phyloP scores from a whole-genome alignment of 2,329 filamentous ascomycete species.

The Myriosclerotinia duriaeana region DNA sequence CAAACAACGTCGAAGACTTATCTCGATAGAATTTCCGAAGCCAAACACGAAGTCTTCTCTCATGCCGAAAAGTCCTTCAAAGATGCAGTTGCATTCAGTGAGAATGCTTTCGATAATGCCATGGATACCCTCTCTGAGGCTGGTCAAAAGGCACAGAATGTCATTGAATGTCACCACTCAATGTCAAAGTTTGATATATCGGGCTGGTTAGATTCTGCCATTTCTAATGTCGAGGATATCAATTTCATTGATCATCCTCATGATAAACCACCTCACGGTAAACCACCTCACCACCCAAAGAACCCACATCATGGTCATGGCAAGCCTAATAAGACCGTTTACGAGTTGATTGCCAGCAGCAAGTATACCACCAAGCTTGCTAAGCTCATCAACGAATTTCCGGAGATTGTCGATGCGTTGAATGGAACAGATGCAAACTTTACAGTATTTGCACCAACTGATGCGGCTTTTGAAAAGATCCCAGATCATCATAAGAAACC shows the following conservation, averaged over 20 bases:
- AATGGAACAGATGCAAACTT: constrained; percentile 73
- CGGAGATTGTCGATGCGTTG: constrained; percentile 68
- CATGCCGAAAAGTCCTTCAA: constrained; percentile 36
- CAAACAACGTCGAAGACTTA: constrained; percentile 38
- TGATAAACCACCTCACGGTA: constrained; percentile 35
- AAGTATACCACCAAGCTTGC: constrained; percentile 77
- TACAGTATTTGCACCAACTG: constrained; percentile 78
- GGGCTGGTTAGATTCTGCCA: constrained; percentile 40
- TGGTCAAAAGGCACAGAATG: constrained; percentile 29
- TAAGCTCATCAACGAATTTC: constrained; percentile 70
- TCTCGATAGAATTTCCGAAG: constrained; percentile 41
- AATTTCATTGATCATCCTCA: constrained; percentile 33
- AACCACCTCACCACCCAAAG: constrained; percentile 34
- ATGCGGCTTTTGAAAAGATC: constrained; percentile 69
- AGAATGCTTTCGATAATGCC: constrained; percentile 40
- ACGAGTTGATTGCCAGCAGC: constrained; percentile 72
- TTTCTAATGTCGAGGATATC: constrained; percentile 41
- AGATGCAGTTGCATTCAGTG: constrained; percentile 32
- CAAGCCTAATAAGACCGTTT: constrained; percentile 70
- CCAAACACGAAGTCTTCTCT: constrained; percentile 37
- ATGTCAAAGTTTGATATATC: constrained; percentile 40
- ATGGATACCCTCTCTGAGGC: constrained; percentile 33
- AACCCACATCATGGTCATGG: constrained; percentile 37
- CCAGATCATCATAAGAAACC: constrained; percentile 57
- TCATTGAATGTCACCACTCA: constrained; percentile 38